phyloP scores from a whole-genome alignment of 2,329 filamentous ascomycete genomes.

The Ceratocystis huliohia region DNA sequence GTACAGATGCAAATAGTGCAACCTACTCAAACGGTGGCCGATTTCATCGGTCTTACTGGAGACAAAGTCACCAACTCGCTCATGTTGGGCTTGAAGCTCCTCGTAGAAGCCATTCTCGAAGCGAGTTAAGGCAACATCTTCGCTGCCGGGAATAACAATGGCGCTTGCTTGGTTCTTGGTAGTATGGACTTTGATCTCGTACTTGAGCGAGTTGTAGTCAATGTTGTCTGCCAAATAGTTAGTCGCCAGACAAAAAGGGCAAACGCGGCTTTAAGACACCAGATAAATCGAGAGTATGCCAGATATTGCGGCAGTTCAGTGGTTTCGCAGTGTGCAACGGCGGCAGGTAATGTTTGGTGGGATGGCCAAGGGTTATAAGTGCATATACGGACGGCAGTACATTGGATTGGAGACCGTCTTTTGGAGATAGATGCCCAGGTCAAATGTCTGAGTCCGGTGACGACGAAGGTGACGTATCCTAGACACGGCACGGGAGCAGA shows the following conservation, averaged over 20 bases:
- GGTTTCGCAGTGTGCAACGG: neutral
- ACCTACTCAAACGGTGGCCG: constrained; percentile 51
- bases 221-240: constrained; percentile 53
- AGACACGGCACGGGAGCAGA: neutral
- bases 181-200: constrained; percentile 70
- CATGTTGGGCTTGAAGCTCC: constrained; percentile 61
- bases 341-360: neutral
- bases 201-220: constrained; percentile 78
- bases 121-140: constrained; percentile 42
- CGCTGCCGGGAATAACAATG: constrained; percentile 61
- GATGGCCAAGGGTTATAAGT: neutral
- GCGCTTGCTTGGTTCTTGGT: constrained; percentile 55
- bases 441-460: neutral
- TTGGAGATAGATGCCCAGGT: neutral
- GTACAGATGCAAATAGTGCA: neutral
- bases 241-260: neutral
- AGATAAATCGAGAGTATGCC: neutral
- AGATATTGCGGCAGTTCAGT: neutral
- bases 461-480: neutral
- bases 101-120: constrained; percentile 62
- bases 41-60: constrained; percentile 71
- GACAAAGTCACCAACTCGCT: constrained; percentile 66
- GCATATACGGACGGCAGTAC: neutral
- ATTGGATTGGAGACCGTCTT: neutral
- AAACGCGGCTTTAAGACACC: neutral